Evolutionary conservation across 2,329 filamentous ascomycete genomes (phyloP).

Genomic region (Atkinsonella hypoxylon): DNA sequence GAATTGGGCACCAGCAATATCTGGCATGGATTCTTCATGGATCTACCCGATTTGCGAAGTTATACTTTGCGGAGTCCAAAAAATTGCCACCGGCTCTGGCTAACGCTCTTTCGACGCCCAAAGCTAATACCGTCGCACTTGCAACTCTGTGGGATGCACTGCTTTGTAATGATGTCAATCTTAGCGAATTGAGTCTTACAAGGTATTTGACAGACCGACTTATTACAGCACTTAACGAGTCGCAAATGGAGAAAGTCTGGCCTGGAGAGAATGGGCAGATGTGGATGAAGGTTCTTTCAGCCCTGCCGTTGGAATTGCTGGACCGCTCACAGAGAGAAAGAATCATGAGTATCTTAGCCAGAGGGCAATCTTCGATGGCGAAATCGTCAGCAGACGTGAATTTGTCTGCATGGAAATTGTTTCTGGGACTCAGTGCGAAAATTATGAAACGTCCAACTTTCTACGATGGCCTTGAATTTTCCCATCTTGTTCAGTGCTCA

Average conservation of each 20-base stretch:
- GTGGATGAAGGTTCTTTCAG: constrained; percentile 21
- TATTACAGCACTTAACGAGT: constrained; percentile 17
- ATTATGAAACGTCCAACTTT: constrained; percentile 40
- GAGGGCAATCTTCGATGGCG: constrained; percentile 14
- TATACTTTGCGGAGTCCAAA: constrained; percentile 16
- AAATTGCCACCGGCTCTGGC: constrained; percentile 15
- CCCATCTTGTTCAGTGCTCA: constrained; percentile 22
- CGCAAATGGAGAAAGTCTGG: constrained; percentile 20
- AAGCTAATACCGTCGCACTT: constrained; percentile 9
- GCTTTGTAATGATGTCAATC: constrained; percentile 25
- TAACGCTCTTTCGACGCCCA: constrained; percentile 12
- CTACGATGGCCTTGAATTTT: constrained; percentile 33
- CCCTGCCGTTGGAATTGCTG: constrained; percentile 26
- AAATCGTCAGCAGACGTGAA: constrained; percentile 16
- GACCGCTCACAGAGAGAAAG: constrained; percentile 31
- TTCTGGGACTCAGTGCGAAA: constrained; percentile 35
- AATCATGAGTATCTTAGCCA: constrained; percentile 25
- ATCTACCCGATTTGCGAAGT: constrained; percentile 19
- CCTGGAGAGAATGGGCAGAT: constrained; percentile 17
- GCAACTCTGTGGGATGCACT: constrained; percentile 19
- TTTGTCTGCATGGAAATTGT: constrained; percentile 21
- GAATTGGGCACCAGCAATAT: constrained; percentile 19
- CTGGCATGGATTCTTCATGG: constrained; percentile 22
- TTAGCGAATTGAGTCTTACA: constrained; percentile 22
- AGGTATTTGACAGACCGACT: constrained; percentile 21